Evolutionary conservation across 1,284 basidiomycete species (phyloP).

Genomic region (Boletellus deceptivus): DNA sequence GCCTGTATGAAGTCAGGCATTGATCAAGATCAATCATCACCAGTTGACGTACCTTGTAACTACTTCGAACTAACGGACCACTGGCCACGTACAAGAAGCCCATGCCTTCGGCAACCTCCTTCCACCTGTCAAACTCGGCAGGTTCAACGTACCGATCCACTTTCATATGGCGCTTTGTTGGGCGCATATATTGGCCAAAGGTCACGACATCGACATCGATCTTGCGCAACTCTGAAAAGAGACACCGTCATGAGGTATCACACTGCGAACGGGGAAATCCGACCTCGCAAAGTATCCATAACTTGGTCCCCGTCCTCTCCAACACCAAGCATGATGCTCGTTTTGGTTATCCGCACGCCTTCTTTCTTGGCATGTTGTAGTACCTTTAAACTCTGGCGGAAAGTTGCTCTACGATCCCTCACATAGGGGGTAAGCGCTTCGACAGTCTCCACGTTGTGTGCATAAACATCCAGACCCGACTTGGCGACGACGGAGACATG

Average conservation of each 20-base stretch:
- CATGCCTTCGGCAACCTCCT: constrained; percentile 83
- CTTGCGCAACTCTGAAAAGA: constrained; percentile 73
- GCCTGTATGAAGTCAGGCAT: constrained; percentile 49
- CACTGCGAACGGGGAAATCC: constrained; percentile 9
- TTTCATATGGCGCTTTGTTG: constrained; percentile 99
- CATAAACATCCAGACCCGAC: constrained; percentile 96
- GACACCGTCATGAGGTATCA: background rate
- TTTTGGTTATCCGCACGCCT: constrained; percentile 92
- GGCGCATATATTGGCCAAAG: constrained; percentile 99
- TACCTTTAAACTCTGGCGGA: constrained; percentile 86
- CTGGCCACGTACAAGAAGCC: constrained; percentile 98
- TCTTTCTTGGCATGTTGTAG: constrained; percentile 80
- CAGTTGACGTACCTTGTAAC: constrained; percentile 78
- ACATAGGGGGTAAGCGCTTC: constrained; percentile 94
- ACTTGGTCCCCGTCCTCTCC: constrained; percentile 90
- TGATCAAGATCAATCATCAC: constrained; percentile 1
- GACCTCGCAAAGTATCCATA: constrained; percentile 80
- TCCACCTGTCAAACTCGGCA: constrained; percentile 92
- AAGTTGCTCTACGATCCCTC: constrained; percentile 91
- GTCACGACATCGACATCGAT: constrained; percentile 96
- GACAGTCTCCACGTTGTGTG: constrained; percentile 96
- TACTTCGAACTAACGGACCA: constrained; percentile 93
- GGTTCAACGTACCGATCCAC: constrained; percentile 96
- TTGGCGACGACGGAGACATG: constrained; percentile 83
- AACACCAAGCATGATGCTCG: constrained; percentile 98